phyloP scores from a whole-genome alignment of 139 green algal genomes.

The Deuterostichococcus epilithicus region DNA sequence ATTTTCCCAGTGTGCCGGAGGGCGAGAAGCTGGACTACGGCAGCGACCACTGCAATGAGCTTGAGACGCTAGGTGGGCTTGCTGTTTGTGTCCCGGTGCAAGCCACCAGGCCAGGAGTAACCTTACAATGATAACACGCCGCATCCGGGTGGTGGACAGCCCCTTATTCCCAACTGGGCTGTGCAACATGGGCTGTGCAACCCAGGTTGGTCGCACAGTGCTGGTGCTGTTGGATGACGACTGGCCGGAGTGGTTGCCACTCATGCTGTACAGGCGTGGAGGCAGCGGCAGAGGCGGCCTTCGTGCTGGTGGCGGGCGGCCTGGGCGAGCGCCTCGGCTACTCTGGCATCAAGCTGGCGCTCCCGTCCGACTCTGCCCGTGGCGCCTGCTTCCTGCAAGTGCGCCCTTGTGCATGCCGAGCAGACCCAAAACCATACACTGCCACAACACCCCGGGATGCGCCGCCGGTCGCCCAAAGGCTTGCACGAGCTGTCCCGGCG shows the following conservation, averaged over 20 bases:
- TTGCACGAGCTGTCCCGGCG: too few relatives aligned
- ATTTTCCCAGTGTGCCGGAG: conserved; percentile 77
- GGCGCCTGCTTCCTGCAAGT: conserved; percentile 75
- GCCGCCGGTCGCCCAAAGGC: too few relatives aligned
- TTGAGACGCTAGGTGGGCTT: conserved; percentile 49
- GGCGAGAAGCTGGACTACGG: conserved; percentile 82
- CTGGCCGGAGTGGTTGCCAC: background rate
- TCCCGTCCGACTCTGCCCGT: conserved; percentile 78
- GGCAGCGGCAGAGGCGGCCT: conserved; percentile 58
- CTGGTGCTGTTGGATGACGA: too few relatives aligned
- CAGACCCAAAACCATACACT: too few relatives aligned
- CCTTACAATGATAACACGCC: too few relatives aligned
- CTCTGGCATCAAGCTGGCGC: conserved; percentile 81
- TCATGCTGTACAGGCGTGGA: conserved; percentile 31
- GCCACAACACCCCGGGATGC: too few relatives aligned
- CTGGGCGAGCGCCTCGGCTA: conserved; percentile 96
- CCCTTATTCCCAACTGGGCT: too few relatives aligned
- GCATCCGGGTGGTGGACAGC: too few relatives aligned
- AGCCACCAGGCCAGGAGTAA: too few relatives aligned
- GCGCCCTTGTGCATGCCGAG: background rate
- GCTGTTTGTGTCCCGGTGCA: too few relatives aligned
- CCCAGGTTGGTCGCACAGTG: too few relatives aligned
- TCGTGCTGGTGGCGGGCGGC: conserved; percentile 97
- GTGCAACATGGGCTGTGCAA: too few relatives aligned
- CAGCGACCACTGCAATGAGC: conserved; percentile 45